Conservation (phyloP, 148 eudicot species). For the Diospyros kaki region DNA sequence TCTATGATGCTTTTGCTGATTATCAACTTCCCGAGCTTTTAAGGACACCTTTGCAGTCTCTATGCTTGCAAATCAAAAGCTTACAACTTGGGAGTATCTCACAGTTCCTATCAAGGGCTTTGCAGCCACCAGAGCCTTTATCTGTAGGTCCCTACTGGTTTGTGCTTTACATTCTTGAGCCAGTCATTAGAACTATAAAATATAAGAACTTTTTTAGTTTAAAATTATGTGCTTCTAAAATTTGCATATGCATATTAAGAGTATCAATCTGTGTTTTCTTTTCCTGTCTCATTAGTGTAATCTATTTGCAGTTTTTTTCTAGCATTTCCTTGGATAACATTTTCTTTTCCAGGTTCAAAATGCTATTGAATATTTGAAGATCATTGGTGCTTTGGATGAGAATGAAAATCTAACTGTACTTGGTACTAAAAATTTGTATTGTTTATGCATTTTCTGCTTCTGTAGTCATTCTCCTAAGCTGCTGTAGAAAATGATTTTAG, state of each 20-base stretch:
- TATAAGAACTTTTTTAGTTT: neutral
- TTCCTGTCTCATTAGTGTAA: neutral
- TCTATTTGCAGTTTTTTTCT: neutral
- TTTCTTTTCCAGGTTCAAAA: conserved; percentile 71
- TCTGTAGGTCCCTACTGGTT: conserved; percentile 49
- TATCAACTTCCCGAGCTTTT: conserved; percentile 96
- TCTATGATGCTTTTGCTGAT: conserved; percentile 84
- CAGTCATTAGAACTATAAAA: neutral
- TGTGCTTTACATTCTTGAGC: neutral
- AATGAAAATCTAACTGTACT: conserved; percentile 81
- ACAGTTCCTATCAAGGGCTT: conserved; percentile 78
- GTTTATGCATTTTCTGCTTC: conserved; percentile 1
- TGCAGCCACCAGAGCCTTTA: conserved; percentile 88
- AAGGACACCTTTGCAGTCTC: conserved; percentile 96
- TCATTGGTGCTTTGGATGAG: conserved; percentile 91
- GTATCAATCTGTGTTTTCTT: neutral
- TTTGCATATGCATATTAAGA: neutral
- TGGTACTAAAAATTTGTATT: conserved; percentile 37
- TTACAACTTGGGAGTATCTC: conserved; percentile 82
- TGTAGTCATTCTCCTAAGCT: neutral
- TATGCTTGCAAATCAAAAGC: conserved; percentile 94
- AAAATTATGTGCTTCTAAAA: conserved; percentile 4
- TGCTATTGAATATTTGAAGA: conserved; percentile 86
- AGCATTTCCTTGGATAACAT: conserved; percentile 4
- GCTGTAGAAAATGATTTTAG: neutral